Evolutionary conservation across 768 basidiomycete species (phyloP), one percentile per base, ranked within the genome.

Genomic region (Infundibulicybe gibba): DNA sequence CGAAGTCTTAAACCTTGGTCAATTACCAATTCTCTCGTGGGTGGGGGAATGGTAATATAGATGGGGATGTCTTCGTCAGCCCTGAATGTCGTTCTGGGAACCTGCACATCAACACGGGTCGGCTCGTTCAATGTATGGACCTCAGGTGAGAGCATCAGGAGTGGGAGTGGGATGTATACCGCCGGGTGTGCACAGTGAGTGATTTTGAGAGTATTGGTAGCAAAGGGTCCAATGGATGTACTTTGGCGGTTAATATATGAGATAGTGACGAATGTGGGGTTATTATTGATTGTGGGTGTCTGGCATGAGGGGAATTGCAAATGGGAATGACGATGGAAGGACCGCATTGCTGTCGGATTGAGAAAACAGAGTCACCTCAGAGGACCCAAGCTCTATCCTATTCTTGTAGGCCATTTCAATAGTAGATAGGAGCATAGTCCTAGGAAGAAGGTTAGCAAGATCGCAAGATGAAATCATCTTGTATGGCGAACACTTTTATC

Each of bases 201-300:
- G 75, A 75, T 61, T 81, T 83, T 43, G 75, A 74, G 38, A 85
- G 54, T 9, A 66, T 61, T 16, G 66, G 61, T 13, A 59, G 47
- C 9, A 63, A 54, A 5, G 62, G 57, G 49, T 80, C 71, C 12
- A 62, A 51, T 0, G 84, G 75, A 57, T 83, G 71, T 17, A 94
- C 66, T 1, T 75, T 79, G 31, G 86, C 91, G 11, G 77, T 81
- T 39, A 94, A 70, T 13, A 74, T 70, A 61, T 94, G 87, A 12
- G 74, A 73, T 44, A 94, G 70, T 1, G 82, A 79, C 2, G 91
- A 93, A 51, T 79, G 78, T 13, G 83, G 72, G 3, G 90, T 88
- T 55, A 84, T 81, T 25, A 93, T 72, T 34, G 87, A 89, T 61
- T 93, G 88, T 0, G 92, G 92, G 87, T 82, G 63, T 94, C 92